Evolutionary conservation across 108 stramenopile species (phyloP).

Genomic region (Phaeodactylum tricornutum): DNA sequence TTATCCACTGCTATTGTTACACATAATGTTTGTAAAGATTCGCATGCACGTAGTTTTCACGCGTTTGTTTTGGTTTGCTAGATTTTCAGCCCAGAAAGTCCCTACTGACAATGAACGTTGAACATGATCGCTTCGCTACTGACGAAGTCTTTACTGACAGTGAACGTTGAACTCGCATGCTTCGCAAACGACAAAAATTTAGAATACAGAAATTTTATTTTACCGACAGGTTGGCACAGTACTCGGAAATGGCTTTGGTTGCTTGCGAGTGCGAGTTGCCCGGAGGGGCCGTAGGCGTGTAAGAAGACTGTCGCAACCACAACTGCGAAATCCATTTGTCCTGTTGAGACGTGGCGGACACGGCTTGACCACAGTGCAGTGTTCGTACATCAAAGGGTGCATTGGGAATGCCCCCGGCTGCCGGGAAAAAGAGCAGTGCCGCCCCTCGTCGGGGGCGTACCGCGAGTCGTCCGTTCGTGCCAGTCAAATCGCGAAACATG

Average conservation of each 20-base stretch:
- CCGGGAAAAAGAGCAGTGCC: slow-evolving; percentile 76
- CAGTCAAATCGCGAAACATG: slow-evolving; percentile 65
- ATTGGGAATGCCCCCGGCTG: slow-evolving; percentile 65
- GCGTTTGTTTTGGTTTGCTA: too few species aligned
- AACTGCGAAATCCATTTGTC: slow-evolving; percentile 82
- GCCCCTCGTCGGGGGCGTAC: slow-evolving; percentile 71
- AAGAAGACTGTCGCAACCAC: slow-evolving; percentile 49
- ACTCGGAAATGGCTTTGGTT: slow-evolving; percentile 30
- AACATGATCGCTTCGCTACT: too few species aligned
- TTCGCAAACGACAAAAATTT: too few species aligned
- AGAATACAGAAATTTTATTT: too few species aligned
- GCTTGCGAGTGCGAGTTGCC: slow-evolving; percentile 51
- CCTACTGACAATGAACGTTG: too few species aligned
- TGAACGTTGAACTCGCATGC: too few species aligned
- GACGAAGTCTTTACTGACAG: too few species aligned
- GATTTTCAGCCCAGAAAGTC: too few species aligned
- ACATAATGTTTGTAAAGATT: too few species aligned
- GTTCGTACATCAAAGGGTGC: slow-evolving; percentile 73
- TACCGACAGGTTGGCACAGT: too few species aligned
- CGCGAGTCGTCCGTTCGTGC: slow-evolving; percentile 21
- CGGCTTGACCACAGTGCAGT: slow-evolving; percentile 69
- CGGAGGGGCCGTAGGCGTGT: slow-evolving; percentile 53
- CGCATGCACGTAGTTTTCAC: too few species aligned
- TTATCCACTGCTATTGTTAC: too few species aligned
- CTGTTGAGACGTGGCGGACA: slow-evolving; percentile 23